These are phyloP conservation scores for Exobasidium rhododendri DNA, from an alignment of 1,284 basidiomycete genomes.

Conservation along the genomic window DNA sequence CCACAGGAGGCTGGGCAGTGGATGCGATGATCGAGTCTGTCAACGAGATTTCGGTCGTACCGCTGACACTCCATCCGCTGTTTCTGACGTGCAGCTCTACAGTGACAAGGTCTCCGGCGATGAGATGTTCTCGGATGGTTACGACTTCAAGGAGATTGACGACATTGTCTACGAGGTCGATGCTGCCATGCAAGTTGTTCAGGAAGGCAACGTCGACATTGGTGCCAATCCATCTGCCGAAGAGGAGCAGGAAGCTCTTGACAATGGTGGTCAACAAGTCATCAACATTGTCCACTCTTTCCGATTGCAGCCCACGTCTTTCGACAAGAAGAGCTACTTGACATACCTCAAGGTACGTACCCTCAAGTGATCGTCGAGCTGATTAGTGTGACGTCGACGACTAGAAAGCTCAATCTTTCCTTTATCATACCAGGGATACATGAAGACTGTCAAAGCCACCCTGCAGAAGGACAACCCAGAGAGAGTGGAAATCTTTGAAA, in stretches of 20 bases:
- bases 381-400: neutral
- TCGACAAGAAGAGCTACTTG: constrained; percentile 90
- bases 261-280: constrained; percentile 70
- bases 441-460: constrained; percentile 71
- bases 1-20: too few species aligned
- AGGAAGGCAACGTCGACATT: constrained; percentile 84
- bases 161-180: constrained; percentile 88
- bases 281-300: constrained; percentile 94
- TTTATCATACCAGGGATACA: constrained; percentile 61
- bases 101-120: constrained; percentile 68
- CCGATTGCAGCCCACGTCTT: constrained; percentile 76
- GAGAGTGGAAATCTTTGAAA: constrained; percentile 76
- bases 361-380: neutral
- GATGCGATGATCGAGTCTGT: too few species aligned
- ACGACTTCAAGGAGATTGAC: constrained; percentile 66
- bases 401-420: neutral
- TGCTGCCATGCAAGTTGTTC: constrained; percentile 71
- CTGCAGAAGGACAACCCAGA: constrained; percentile 63
- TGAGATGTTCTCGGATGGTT: constrained; percentile 65
- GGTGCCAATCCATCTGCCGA: constrained; percentile 72
- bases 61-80: too few species aligned
- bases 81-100: constrained; percentile 73
- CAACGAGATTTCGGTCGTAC: too few species aligned
- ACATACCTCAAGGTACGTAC: constrained; percentile 68
- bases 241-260: constrained; percentile 77